Evolutionary conservation across 208 protist species (phyloP), one percentile per base, ranked within the genome.

Genomic region (Trypanosoma congolense): DNA sequence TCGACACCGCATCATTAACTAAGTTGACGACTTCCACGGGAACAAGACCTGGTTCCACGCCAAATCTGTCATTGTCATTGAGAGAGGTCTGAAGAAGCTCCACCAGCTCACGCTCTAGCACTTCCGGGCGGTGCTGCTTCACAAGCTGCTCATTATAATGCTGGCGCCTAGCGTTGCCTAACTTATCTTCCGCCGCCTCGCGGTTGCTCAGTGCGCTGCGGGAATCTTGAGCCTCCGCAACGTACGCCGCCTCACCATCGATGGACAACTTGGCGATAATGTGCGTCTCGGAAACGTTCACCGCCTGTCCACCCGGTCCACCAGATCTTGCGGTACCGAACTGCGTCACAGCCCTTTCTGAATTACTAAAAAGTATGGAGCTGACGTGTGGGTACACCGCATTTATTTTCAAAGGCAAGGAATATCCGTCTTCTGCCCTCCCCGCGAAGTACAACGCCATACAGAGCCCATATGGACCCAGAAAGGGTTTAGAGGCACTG

Each of bases 281-380:
- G 56, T 93, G 90, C 12, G 86, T 96, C 66, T 96, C 86, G 0
- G 81, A 69, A 1, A 93, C 86, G 48, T 96, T 96, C 2, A 72
- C 75, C 3, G 90, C 86, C 63, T 96, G 90, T 30, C 90, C 90
- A 25, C 90, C 90, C 0, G 90, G 90, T 12, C 85, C 85, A 57
- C 83, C 90, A 28, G 84, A 70, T 12, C 86, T 80, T 12, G 83
- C 81, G 26, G 82, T 87, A 8, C 93, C 86, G 71, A 81, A 92
- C 2, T 60, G 51, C 26, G 90, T 64, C 4, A 6, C 41, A 35
- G 61, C 56, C 41, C 88, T 84, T 8, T 69, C 26, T 1, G 29
- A 2, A 49, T 95, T 92, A 12, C 47, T 29, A 24, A 85, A 44
- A 12, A 95, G 57, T 10, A 71, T 60, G 6, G 50, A n/a, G 8